A percentile compares a stretch with the other conserved stretches of the same genome.
These are phyloP conservation scores for Zea luxurians DNA, from an alignment of 176 grass and related monocot genomes.

Conservation along the genomic window DNA sequence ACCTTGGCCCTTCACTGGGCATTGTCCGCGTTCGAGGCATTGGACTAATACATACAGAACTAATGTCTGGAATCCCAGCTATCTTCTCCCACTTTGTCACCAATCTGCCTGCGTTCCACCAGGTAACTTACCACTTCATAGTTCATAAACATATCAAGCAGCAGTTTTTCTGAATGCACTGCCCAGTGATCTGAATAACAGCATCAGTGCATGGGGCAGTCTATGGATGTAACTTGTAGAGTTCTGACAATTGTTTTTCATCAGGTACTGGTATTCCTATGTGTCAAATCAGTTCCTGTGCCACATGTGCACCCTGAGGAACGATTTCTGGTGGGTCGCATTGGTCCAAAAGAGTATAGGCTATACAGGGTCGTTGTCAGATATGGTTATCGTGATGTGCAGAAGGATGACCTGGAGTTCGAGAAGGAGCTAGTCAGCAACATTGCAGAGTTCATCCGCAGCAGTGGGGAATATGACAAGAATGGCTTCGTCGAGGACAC, in stretches of 20 bases:
- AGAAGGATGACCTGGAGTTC: constrained; percentile 91
- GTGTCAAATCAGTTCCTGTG: constrained; percentile 86
- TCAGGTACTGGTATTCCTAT: constrained; percentile 90
- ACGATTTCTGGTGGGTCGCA: constrained; percentile 81
- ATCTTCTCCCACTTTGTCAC: constrained; percentile 98
- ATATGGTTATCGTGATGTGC: constrained; percentile 92
- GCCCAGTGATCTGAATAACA: not conserved
- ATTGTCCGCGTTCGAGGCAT: constrained; percentile 88
- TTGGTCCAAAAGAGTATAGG: constrained; percentile 91
- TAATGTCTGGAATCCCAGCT: constrained; percentile 87
- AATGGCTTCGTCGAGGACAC: constrained; percentile 34
- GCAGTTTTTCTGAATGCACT: not conserved
- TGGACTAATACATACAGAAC: constrained; percentile 89
- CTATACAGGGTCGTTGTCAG: constrained; percentile 85
- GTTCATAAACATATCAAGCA: not conserved
- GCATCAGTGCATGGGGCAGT: not conserved
- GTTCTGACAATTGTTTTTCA: constrained; percentile 40
- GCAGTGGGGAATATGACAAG: constrained; percentile 39
- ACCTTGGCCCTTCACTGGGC: constrained; percentile 85
- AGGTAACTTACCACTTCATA: constrained; percentile 50
- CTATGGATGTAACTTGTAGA: not conserved
- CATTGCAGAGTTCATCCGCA: constrained; percentile 90
- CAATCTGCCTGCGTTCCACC: constrained; percentile 95
- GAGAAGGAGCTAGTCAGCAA: constrained; percentile 88
- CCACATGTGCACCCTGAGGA: constrained; percentile 71